Conservation (phyloP, 768 basidiomycete genomes). For the button mushroom (Agaricus bisporus) region DNA sequence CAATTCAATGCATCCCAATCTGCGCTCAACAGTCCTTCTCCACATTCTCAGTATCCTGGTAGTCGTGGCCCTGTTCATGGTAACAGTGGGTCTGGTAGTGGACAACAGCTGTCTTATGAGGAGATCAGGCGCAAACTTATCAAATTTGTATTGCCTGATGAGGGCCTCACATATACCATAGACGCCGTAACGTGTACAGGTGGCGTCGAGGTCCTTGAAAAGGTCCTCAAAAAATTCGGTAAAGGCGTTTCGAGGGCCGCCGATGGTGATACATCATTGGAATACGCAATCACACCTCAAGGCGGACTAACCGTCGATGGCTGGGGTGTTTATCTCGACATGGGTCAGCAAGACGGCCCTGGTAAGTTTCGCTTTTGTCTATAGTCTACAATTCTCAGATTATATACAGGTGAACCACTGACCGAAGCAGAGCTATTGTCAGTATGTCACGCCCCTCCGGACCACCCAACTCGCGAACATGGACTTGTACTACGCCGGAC, state of each 20-base stretch:
- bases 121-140: conserved; percentile 80
- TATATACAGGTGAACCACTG: conserved; percentile 56
- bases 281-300: conserved; percentile 26
- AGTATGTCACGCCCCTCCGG: conserved; percentile 76
- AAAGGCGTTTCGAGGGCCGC: conserved; percentile 46
- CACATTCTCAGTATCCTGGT: conserved; percentile 45
- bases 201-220: conserved; percentile 83
- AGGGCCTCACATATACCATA: conserved; percentile 69
- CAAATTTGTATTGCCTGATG: conserved; percentile 84
- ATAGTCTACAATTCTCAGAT: not conserved
- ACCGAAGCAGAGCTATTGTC: conserved; percentile 76
- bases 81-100: conserved; percentile 15
- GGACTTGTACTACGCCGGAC: conserved; percentile 64
- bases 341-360: conserved; percentile 44
- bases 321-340: conserved; percentile 80
- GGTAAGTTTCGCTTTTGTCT: conserved; percentile 30
- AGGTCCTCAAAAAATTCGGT: conserved; percentile 85
- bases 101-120: conserved; percentile 40
- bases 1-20: conserved; percentile 33
- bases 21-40: conserved; percentile 38
- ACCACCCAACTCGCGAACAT: conserved; percentile 73
- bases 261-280: conserved; percentile 34
- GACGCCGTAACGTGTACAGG: conserved; percentile 76
- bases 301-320: conserved; percentile 80
- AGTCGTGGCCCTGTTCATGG: conserved; percentile 55